Base-by-base conservation (phyloP, 176 grass and related monocot species). In the Leersia perrieri region DNA sequence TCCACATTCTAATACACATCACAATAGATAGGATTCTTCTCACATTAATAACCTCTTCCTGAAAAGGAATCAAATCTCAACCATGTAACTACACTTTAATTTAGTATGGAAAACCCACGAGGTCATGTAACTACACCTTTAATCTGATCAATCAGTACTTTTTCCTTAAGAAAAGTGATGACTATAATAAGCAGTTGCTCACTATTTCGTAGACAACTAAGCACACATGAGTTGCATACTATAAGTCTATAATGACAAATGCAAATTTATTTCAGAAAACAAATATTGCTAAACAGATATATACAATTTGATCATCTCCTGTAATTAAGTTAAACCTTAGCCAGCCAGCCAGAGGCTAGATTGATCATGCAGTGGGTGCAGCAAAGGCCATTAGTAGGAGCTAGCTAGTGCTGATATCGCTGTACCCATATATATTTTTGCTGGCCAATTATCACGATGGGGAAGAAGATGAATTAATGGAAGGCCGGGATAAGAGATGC, bases 361-460 rank as follows among this genome's bases (percentile, higher is more conserved):
- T n/a, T n/a, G n/a, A n/a, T n/a, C 35, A 7, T 51, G 47, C 16
- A 51, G 47, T 51, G 45, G 16, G 47, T 51, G 16, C 47, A 16
- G 42, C 13, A 11, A 11, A 45, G 42, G 11, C 11, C 62, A 5
- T 22, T 20, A 29, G 55, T 2, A 16, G 33, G 7, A 20, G n/a
- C 1, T 11, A 3, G 30, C 66, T 79, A 66, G 81, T 73, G 68
- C 44, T 60, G 62, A 31, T 69, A 84, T 75, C 74, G 87, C 69
- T 88, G 81, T 63, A 13, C 69, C 87, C 87, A 79, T 80, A 35
- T 72, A 79, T 80, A 35, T 72, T 5, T 8, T n/a, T 7, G 41
- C 13, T 44, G 28, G 77, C 14, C 82, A 76, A 84, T 53, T 53
- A 53, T 58, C 53, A 25, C 8, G 18, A n/a, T 23, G 53, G 18